Evolutionary conservation across 2,329 filamentous ascomycete genomes (phyloP), one percentile per base, ranked within the genome.

Genomic region (Xenosphaeropsis pyriputrescens): DNA sequence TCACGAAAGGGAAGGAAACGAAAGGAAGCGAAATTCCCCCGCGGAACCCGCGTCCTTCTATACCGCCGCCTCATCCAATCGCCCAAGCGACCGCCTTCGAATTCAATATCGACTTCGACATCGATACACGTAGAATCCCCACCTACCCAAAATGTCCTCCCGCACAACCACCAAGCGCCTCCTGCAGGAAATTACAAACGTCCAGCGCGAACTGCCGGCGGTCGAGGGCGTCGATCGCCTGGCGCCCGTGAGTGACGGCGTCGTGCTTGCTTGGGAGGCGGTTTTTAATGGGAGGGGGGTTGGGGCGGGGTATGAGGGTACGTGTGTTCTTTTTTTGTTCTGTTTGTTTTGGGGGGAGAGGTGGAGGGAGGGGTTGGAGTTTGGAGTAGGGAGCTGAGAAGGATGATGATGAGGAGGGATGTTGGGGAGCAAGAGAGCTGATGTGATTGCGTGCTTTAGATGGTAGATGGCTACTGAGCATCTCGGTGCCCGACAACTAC

Each of bases 381-480:
- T 8, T n/a, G n/a, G n/a, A n/a, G n/a, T n/a, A n/a, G n/a, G n/a
- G n/a, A n/a, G n/a, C n/a, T n/a, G n/a, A n/a, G n/a, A 19, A 19
- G 18, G 18, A 19, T 19, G 8, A 19, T 5, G 8, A 26, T 26
- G 22, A 26, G 22, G 8, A 26, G 8, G 3, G 8, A 9, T 5
- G 22, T n/a, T n/a, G 22, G 8, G 5, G 8, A 19, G 30, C 30
- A 15, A 14, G n/a, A 4, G 30, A 11, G 7, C 45, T 47, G 5
- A 17, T 36, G 3, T 38, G 35, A 7, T 43, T 47, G 8, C 50
- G 48, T 32, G 54, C 54, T 43, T 33, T 18, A 32, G 70, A 60
- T 40, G 91, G 91, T 44, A 75, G 79, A 50, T 98, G 88, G 88
- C 75, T 82, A 43, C 74, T 98, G 50, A 57, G 63, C 53, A 86